phyloP scores from a whole-genome alignment of 2,329 filamentous ascomycete genomes.

The Penicillium griseofulvum region DNA sequence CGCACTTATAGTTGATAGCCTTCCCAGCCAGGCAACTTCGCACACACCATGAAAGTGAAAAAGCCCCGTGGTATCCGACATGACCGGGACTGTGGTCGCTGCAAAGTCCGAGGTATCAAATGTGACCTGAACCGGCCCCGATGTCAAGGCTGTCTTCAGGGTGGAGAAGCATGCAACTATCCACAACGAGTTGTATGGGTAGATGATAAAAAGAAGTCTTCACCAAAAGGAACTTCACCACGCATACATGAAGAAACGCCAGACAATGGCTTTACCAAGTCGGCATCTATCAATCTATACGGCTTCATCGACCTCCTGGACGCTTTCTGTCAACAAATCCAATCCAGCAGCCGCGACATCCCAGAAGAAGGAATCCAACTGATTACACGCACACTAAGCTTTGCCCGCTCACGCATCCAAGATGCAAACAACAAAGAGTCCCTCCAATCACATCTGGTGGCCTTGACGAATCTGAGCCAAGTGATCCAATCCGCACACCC shows the following conservation, averaged over 20 bases:
- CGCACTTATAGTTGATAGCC: conserved; percentile 3
- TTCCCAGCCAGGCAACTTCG: background rate
- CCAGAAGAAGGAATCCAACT: conserved; percentile 24
- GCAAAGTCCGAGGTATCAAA: conserved; percentile 26
- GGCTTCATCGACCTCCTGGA: conserved; percentile 28
- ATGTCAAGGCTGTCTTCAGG: conserved; percentile 25
- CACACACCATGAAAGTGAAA: conserved; percentile 14
- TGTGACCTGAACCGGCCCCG: conserved; percentile 32
- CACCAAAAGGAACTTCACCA: background rate
- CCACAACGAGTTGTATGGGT: conserved; percentile 30
- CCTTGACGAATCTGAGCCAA: conserved; percentile 39
- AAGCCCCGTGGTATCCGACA: conserved; percentile 32
- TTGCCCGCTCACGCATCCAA: conserved; percentile 24
- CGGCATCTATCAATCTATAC: conserved; percentile 22
- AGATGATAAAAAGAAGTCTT: conserved; percentile 10
- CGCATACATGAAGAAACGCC: background rate
- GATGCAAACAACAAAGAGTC: conserved; percentile 19
- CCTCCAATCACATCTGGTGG: conserved; percentile 32
- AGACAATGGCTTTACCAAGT: background rate
- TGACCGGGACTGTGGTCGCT: conserved; percentile 30
- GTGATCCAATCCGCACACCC: conserved; percentile 43
- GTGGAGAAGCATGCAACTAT: conserved; percentile 23
- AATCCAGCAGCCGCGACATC: conserved; percentile 18
- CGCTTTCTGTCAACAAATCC: conserved; percentile 26
- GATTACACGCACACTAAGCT: conserved; percentile 25